Base-by-base conservation (phyloP, 2,329 filamentous ascomycete species). In the Venturia aucupariae region DNA sequence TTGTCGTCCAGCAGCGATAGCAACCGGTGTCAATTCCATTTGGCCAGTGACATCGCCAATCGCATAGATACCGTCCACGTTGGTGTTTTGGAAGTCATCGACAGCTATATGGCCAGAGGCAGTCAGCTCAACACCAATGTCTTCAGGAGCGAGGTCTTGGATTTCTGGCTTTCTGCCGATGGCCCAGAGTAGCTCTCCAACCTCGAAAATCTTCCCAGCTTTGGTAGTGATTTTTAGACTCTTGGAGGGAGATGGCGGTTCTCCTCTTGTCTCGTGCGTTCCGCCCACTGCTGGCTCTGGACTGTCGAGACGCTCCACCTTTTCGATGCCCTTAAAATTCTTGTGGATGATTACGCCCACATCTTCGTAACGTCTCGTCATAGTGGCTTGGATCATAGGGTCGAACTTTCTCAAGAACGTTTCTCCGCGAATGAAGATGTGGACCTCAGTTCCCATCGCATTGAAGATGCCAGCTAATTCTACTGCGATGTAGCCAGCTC, bases 141-240 rank as follows among this genome's bases (percentile, higher is more conserved):
- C 71, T 8, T 77, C 71, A 10, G 81, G 69, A 30, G 75, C 68
- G 61, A 82, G 69, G 51, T 74, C 74, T 68, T 78, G 73, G 4
- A 77, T 75, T 66, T 80, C 77, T 0, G 80, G 79, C 4, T 70
- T 69, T 64, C 80, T 75, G 5, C 80, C 80, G 66, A 82, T 73
- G 10, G 80, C 79, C 80, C 80, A 82, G 54, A 82, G 72, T 17
- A 82, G 68, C 69, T 82, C 80, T 68, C 81, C 80, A 62, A 80
- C 75, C 64, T 78, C 75, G 61, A 80, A 66, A 63, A 76, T 76
- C 24, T 74, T 72, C 15, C 77, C 78, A 61, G 79, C 77, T 39
- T 76, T 72, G 59, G 69, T 70, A 41, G 78, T 74, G 65, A 80
- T 71, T 71, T 76, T 79, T 27, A 82, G 73, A 63, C 77, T 66